Evolutionary conservation across 2,329 filamentous ascomycete species (phyloP).

Genomic region (Penicillium sp.): DNA sequence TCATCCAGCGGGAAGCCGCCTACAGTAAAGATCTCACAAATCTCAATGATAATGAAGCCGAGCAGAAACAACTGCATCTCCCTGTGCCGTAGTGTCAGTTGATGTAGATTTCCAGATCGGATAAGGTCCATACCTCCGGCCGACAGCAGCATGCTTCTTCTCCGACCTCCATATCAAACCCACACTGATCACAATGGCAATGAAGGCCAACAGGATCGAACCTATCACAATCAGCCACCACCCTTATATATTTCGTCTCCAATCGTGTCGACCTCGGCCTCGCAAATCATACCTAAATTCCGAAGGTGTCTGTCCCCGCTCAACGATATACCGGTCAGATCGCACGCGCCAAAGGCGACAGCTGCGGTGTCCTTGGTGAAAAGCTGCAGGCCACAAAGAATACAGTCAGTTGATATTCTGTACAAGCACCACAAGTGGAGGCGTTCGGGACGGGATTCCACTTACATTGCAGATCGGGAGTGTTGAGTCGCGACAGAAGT

Average conservation of each 20-base stretch:
- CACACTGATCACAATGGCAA: conserved; percentile 66
- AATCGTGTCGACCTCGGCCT: neutral
- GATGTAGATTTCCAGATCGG: neutral
- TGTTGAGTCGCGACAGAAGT: conserved; percentile 80
- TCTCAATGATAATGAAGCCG: conserved; percentile 78
- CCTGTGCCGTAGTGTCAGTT: conserved; percentile 47
- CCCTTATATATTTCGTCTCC: neutral
- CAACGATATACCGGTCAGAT: conserved; percentile 70
- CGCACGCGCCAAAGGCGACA: conserved; percentile 64
- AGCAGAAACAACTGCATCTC: conserved; percentile 95
- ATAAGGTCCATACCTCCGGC: conserved; percentile 64
- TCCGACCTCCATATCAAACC: conserved; percentile 78
- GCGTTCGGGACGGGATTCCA: conserved; percentile 22
- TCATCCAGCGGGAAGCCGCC: conserved; percentile 76
- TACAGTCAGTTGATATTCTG: conserved; percentile 17
- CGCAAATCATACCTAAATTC: conserved; percentile 67
- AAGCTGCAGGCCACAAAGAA: conserved; percentile 50
- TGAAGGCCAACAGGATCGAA: conserved; percentile 76
- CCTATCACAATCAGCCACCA: conserved; percentile 49
- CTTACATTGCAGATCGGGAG: conserved; percentile 80
- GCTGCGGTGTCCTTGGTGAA: conserved; percentile 61
- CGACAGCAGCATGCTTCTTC: conserved; percentile 87
- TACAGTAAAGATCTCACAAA: conserved; percentile 95
- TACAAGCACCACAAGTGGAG: neutral
- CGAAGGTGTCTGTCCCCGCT: conserved; percentile 63